Evolutionary conservation across 2,329 filamentous ascomycete genomes (phyloP).

Genomic region (Ophiognomonia clavigignenti-juglandacearum): DNA sequence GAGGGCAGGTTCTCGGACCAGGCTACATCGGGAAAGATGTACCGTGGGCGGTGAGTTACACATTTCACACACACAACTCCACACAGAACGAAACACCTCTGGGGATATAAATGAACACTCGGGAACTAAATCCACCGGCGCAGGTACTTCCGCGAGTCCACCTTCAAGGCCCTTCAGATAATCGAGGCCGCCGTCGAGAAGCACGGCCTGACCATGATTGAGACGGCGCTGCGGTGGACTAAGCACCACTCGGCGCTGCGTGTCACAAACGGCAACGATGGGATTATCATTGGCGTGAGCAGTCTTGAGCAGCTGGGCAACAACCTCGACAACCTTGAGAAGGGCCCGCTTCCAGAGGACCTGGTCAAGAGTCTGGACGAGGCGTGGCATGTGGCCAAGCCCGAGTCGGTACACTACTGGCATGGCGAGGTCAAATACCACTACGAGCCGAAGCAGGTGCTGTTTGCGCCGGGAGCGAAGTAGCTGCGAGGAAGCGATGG

Average conservation of each 20-base stretch:
- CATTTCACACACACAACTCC: neutral
- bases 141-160: conserved; percentile 64
- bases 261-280: conserved; percentile 49
- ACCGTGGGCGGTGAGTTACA: conserved; percentile 45
- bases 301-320: conserved; percentile 51
- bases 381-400: conserved; percentile 67
- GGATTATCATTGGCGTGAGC: conserved; percentile 56
- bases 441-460: conserved; percentile 57
- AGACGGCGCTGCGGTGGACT: conserved; percentile 69
- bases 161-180: conserved; percentile 58
- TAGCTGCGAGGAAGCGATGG: no score
- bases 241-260: conserved; percentile 63
- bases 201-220: conserved; percentile 63
- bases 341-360: conserved; percentile 71
- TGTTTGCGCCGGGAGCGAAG: conserved; percentile 48
- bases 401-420: conserved; percentile 48
- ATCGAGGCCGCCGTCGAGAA: conserved; percentile 65
- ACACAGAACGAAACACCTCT: neutral
- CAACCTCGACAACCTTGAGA: conserved; percentile 55
- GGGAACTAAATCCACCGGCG: neutral
- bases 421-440: conserved; percentile 60
- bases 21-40: conserved; percentile 43
- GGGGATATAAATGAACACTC: no score
- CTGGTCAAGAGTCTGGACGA: conserved; percentile 70
- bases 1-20: conserved; percentile 67